Evolutionary conservation across 768 basidiomycete genomes (phyloP), one percentile per base, ranked within the genome.

Genomic region (Tulasnella sp.): DNA sequence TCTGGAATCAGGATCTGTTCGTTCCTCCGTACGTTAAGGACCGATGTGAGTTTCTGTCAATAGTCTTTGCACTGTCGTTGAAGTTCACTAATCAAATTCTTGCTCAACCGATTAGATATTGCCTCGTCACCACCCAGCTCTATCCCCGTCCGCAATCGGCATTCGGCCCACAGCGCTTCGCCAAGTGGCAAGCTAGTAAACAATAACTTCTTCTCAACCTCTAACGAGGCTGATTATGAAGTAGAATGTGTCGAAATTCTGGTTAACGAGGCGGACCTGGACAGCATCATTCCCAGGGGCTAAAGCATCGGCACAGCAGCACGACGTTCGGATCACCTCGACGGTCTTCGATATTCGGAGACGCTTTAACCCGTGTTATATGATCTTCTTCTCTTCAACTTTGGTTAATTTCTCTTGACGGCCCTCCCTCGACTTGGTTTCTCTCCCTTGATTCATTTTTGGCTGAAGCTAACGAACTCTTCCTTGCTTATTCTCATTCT

Each of bases 1-100:
- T 94, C 1, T 94, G 92, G 92, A 94, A 94, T 77, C 92, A 93
- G 91, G 92, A 94, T 75, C 83, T 94, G 22, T 94, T 94, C 76
- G 88, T 94, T 17, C 92, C 92, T 22, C 90, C 92, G 5, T 94
- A 93, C 77, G 91, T 92, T 82, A 93, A 94, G 80, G 92, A 94
- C 78, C 83, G 92, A 86, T 94, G 92, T 93, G 79, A 80, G 91
- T 73, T 19, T 29, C 44, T 69, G 12, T 42, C 44, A 62, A 12
- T 78, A 75, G 59, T 75, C 75, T 22, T 34, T 42, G 36, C n/a
- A 35, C 14, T 68, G 36, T 44, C 16, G 11, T 73, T 74, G 67
- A 69, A 63, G 39, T 76, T 70, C 73, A 36, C 62, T 52, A 72
- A 70, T 72, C 59, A 35, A 32, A 73, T 62, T 75, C 22, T 72